These are phyloP conservation scores for Yamadazyma diddensiae DNA, from an alignment of 1,139 yeast genomes.

Conservation along the genomic window DNA sequence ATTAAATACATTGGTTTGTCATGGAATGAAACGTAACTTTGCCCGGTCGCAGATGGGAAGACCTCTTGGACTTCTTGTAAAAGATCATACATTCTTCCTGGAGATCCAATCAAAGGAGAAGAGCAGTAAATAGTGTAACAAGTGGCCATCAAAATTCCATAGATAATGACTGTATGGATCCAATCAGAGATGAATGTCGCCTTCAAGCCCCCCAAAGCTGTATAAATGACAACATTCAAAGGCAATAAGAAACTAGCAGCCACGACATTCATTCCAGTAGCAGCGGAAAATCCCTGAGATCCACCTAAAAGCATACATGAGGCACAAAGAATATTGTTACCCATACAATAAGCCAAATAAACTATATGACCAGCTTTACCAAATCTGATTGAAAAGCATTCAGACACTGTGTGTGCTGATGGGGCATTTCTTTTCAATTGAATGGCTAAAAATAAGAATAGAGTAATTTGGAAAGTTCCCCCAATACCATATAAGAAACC, in stretches of 20 bases:
- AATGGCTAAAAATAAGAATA: slow-evolving; percentile 72
- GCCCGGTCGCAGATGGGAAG: slow-evolving; percentile 13
- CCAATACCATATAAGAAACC: slow-evolving; percentile 76
- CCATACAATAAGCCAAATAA: slow-evolving; percentile 15
- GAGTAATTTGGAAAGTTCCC: slow-evolving; percentile 68
- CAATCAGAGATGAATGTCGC: slow-evolving; percentile 48
- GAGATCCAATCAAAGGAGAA: slow-evolving; percentile 44
- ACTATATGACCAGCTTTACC: slow-evolving; percentile 42
- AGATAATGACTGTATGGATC: slow-evolving; percentile 39
- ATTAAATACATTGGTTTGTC: slow-evolving; percentile 16
- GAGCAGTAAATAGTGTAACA: slow-evolving; percentile 35
- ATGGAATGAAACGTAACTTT: slow-evolving; percentile 15
- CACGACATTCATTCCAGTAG: slow-evolving; percentile 18
- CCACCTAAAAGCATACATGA: slow-evolving; percentile 18
- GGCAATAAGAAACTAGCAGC: slow-evolving; percentile 40
- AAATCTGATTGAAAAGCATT: slow-evolving; percentile 64
- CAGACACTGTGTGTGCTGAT: slow-evolving; percentile 73
- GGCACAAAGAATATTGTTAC: slow-evolving; percentile 16
- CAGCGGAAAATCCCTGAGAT: slow-evolving; percentile 15
- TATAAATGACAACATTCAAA: slow-evolving; percentile 48
- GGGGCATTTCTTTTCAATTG: slow-evolving; percentile 73
- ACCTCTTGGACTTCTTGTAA: slow-evolving; percentile 20
- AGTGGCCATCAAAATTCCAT: slow-evolving; percentile 34
- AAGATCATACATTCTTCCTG: slow-evolving; percentile 44
- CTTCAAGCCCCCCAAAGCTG: slow-evolving; percentile 43